Base-by-base conservation (phyloP, 352 stramenopile species). In the Pythium dissimile region DNA sequence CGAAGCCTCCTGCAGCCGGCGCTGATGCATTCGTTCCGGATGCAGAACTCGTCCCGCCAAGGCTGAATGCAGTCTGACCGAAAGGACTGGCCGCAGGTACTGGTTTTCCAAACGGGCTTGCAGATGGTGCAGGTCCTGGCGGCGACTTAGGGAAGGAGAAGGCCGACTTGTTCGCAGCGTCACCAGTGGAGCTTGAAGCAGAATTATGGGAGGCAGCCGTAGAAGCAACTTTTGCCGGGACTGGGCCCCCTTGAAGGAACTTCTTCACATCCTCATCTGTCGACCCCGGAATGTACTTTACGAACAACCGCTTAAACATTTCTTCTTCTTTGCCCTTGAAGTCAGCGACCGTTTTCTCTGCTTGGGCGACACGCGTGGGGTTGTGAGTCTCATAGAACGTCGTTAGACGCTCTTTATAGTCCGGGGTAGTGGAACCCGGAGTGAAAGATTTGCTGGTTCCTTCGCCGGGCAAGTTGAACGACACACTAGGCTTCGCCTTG, bases 361-460 rank as follows among this genome's bases (percentile, higher is more conserved):
- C 73, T 53, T 72, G 62, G 11, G 41, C 48, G 37, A 67, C 45
- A 59, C 87, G 87, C 4, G 66, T 51, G 2, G 71, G 59, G 52
- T 89, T 89, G 64, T 83, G 66, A 27, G 79, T 71, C 64, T 77
- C 67, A 44, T 89, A 92, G 44, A 92, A 92, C 16, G 71, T 79
- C 39, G 71, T 41, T 20, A 92, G 55, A 32, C 80, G 59, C 7
- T 52, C 45, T 52, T 82, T 85, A 62, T 81, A 87, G 48, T 84
- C 69, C 15, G 35, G 39, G 4, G 50, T 15, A 1, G 52, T 32
- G 16, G 7, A 41, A 41, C 12, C 34, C 3, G 34, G 5, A n/a
- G n/a, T n/a, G n/a, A n/a, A n/a, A n/a, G n/a, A n/a, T n/a, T n/a
- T n/a, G n/a, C n/a, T n/a, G 3, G 6, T 41, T 16, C 20, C 64